Conservation (phyloP, 768 basidiomycete genomes). For the Leccinellum luteum region DNA sequence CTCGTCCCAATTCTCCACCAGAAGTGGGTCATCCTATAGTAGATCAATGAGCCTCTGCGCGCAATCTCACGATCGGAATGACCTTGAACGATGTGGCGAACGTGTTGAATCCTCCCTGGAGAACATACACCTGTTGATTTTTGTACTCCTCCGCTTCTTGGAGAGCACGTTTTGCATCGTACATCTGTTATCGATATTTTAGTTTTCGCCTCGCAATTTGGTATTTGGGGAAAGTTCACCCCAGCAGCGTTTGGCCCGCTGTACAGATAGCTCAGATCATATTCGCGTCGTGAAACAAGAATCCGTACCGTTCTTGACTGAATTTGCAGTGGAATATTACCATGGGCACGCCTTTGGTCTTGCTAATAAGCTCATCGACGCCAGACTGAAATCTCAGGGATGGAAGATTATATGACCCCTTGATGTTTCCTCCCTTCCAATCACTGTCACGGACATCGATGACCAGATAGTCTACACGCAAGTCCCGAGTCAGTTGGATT, state of each 20-base stretch:
- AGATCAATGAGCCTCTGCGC: conserved; percentile 1
- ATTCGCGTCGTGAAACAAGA: not conserved
- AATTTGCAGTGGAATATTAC: conserved; percentile 79
- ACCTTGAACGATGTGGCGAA: conserved; percentile 75
- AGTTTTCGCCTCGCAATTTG: not conserved
- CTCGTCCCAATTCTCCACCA: conserved; percentile 77
- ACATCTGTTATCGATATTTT: conserved; percentile 45
- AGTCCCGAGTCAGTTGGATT: not conserved
- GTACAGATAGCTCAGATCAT: not conserved
- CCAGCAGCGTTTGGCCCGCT: conserved; percentile 80
- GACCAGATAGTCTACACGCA: conserved; percentile 57
- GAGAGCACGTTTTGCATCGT: conserved; percentile 58
- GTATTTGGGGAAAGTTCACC: conserved; percentile 38
- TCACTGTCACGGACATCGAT: conserved; percentile 88
- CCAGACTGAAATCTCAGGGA: conserved; percentile 54
- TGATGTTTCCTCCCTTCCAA: conserved; percentile 76
- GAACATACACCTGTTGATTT: conserved; percentile 58
- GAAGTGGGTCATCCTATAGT: conserved; percentile 55
- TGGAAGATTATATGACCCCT: conserved; percentile 58
- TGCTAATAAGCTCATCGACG: conserved; percentile 57
- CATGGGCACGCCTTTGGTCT: conserved; percentile 57
- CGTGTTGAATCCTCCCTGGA: conserved; percentile 67
- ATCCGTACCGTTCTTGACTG: conserved; percentile 69
- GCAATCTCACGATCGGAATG: not conserved
- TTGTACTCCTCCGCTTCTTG: conserved; percentile 40